Conservation (phyloP, 139 green algal genomes). For the Desmodesmus armatus region DNA sequence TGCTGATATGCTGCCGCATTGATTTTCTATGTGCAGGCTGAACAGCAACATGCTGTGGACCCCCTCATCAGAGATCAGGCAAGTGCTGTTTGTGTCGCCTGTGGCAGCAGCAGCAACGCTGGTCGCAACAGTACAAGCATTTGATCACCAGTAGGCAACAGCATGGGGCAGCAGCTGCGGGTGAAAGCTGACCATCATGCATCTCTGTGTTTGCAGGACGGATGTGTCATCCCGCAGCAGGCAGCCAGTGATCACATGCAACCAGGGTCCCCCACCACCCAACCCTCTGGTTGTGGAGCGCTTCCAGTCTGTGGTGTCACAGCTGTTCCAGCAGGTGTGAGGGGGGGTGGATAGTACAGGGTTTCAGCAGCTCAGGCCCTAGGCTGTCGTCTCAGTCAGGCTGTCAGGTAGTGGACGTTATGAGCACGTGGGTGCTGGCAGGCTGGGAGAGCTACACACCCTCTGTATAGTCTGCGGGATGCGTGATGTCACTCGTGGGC, state of each 20-base stretch:
- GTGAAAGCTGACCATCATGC: background rate
- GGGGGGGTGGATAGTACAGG: too few species aligned
- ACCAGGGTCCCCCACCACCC: slow-evolving; percentile 69
- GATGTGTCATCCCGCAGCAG: slow-evolving; percentile 52
- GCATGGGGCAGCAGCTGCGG: background rate
- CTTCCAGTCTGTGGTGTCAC: slow-evolving; percentile 97
- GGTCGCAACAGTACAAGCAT: background rate
- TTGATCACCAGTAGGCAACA: background rate
- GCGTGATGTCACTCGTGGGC: too few species aligned
- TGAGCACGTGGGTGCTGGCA: too few species aligned
- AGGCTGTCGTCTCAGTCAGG: too few species aligned
- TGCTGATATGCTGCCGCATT: background rate
- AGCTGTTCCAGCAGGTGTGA: slow-evolving; percentile 97
- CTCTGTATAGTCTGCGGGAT: too few species aligned
- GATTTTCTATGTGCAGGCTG: slow-evolving; percentile 6
- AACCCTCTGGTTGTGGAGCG: slow-evolving; percentile 95
- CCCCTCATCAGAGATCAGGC: slow-evolving; percentile 57
- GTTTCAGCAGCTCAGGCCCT: too few species aligned
- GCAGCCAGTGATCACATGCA: slow-evolving; percentile 57
- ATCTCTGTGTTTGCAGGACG: slow-evolving; percentile 39
- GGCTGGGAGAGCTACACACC: too few species aligned
- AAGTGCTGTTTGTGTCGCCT: background rate
- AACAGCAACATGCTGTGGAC: slow-evolving; percentile 52
- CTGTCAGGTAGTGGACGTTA: too few species aligned
- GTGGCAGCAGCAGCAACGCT: background rate